Evolutionary conservation across 768 basidiomycete genomes (phyloP).

Genomic region (Tricholoma flavovirens): DNA sequence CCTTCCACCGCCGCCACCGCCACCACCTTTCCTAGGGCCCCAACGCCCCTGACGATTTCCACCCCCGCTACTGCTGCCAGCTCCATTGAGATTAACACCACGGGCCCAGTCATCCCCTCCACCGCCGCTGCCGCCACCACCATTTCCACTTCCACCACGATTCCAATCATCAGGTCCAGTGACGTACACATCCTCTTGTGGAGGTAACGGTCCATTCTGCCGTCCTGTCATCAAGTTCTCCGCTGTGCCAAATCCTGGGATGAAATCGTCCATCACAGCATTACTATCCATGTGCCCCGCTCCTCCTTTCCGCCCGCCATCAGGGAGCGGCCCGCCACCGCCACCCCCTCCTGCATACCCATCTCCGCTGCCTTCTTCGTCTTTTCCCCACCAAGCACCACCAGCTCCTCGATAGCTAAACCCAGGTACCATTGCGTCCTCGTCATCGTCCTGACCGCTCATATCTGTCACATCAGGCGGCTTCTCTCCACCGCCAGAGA

Average conservation of each 20-base stretch:
- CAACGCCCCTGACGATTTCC: constrained; percentile 23
- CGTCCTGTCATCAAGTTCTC: constrained; percentile 15
- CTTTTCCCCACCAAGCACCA: constrained; percentile 29
- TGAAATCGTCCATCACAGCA: constrained; percentile 47
- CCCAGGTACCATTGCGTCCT: constrained; percentile 70
- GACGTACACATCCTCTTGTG: constrained; percentile 49
- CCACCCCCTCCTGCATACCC: constrained; percentile 33
- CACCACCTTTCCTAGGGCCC: constrained; percentile 22
- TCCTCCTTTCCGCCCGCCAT: constrained; percentile 15
- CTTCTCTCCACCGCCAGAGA: constrained; percentile 79
- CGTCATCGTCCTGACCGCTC: constrained; percentile 64
- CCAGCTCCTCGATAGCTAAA: constrained; percentile 44
- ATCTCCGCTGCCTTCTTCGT: constrained; percentile 20
- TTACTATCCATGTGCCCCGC: constrained; percentile 15
- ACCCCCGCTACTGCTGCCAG: constrained; percentile 19
- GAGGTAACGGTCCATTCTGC: constrained; percentile 26
- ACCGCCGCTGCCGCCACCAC: constrained; percentile 20
- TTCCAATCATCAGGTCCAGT: constrained; percentile 33
- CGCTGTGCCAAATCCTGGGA: constrained; percentile 56
- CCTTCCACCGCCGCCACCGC: constrained; percentile 15
- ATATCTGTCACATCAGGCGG: constrained; percentile 63
- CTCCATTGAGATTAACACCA: constrained; percentile 20
- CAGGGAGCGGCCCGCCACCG: constrained; percentile 15
- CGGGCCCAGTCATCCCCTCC: constrained; percentile 27
- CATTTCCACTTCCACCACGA: constrained; percentile 26